Evolutionary conservation across 345 rosid species (phyloP).

Genomic region (Acer campestre): DNA sequence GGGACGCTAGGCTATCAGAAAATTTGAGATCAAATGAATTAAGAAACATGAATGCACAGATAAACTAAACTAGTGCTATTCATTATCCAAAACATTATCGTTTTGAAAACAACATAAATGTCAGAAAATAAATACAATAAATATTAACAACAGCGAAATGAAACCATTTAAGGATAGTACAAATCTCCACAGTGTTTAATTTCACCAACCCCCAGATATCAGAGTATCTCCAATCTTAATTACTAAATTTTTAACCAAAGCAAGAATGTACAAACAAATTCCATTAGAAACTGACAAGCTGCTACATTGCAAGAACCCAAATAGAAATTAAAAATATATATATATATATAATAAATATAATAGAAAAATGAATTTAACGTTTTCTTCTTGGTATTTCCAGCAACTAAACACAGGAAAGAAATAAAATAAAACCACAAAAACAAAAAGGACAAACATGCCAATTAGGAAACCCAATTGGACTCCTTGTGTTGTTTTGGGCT

Average conservation of each 20-base stretch:
- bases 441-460: not conserved
- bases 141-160: constrained; percentile 3
- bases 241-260: constrained; percentile 1
- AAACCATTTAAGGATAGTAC: not conserved
- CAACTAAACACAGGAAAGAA: constrained; percentile 12
- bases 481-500: not conserved
- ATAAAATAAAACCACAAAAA: not conserved
- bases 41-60: not conserved
- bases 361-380: not conserved
- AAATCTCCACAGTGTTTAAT: constrained; percentile 12
- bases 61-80: not conserved
- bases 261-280: constrained; percentile 5
- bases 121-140: not conserved
- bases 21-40: not conserved
- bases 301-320: not conserved
- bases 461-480: no score
- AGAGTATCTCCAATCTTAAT: not conserved
- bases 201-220: constrained; percentile 23
- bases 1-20: not conserved
- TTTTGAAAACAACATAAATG: not conserved
- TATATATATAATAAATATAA: no score
- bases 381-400: not conserved
- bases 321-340: not conserved
- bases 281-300: not conserved
- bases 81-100: not conserved